phyloP scores from a whole-genome alignment of 208 protist genomes.

The Crithidia acanthocephali region DNA sequence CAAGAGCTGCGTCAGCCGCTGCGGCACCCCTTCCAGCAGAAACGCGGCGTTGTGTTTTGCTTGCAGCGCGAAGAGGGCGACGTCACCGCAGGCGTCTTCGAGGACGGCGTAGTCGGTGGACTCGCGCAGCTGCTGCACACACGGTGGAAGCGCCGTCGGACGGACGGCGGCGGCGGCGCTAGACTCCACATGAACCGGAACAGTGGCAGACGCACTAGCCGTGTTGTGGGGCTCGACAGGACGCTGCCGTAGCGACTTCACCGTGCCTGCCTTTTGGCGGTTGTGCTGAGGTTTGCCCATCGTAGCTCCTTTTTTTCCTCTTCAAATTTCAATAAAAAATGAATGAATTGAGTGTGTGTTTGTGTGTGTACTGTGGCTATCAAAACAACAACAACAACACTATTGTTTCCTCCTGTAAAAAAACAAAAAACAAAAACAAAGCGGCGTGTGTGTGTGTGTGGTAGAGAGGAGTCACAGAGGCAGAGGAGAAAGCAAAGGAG shows the following conservation, averaged over 20 bases:
- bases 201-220: too few species aligned
- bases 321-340: not conserved
- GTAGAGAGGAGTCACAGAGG: too few species aligned
- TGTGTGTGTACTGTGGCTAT: too few species aligned
- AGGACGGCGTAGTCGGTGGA: constrained; percentile 42
- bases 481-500: too few species aligned
- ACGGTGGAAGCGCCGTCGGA: constrained; percentile 26
- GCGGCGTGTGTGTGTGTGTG: too few species aligned
- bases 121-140: constrained; percentile 49
- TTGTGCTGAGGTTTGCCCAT: constrained; percentile 7
- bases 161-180: too few species aligned
- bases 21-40: constrained; percentile 40
- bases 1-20: constrained; percentile 60
- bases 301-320: not conserved
- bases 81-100: constrained; percentile 63
- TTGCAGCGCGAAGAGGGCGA: constrained; percentile 52
- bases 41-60: constrained; percentile 44
- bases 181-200: too few species aligned
- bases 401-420: too few species aligned
- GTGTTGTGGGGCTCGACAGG: not conserved
- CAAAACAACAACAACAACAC: too few species aligned
- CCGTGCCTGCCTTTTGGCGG: not conserved
- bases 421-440: too few species aligned
- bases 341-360: too few species aligned
- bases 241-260: constrained; percentile 15